Conservation (phyloP, 2,329 filamentous ascomycete genomes). For the Neopestalotiopsis sp. region DNA sequence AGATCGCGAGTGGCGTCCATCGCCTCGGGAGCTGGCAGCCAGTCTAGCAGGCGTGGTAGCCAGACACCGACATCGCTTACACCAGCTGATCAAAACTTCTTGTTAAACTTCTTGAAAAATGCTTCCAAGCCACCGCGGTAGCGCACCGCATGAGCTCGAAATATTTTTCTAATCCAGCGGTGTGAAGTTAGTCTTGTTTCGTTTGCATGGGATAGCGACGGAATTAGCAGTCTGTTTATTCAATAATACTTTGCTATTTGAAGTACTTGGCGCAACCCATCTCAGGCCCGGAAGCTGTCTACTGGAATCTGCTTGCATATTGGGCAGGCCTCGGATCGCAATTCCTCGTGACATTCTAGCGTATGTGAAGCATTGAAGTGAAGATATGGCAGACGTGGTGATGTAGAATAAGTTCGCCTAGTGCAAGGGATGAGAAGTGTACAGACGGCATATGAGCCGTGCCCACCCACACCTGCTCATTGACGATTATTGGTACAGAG, state of each 20-base stretch:
- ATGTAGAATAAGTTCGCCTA: too few species aligned
- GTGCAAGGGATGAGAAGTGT: too few species aligned
- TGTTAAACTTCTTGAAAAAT: slow-evolving; percentile 75
- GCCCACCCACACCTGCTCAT: too few species aligned
- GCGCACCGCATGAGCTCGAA: background rate
- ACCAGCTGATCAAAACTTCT: slow-evolving; percentile 74
- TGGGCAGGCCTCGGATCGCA: background rate
- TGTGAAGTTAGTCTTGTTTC: background rate
- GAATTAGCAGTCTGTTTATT: background rate
- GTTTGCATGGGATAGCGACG: background rate
- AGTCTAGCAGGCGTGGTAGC: slow-evolving; percentile 46
- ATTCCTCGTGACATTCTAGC: background rate
- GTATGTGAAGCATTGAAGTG: too few species aligned
- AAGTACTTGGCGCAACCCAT: background rate
- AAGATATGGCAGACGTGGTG: too few species aligned
- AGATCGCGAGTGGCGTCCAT: slow-evolving; percentile 49
- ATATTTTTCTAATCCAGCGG: background rate
- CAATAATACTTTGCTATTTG: background rate
- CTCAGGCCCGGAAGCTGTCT: background rate
- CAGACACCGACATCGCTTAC: slow-evolving; percentile 59
- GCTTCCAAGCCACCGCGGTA: slow-evolving; percentile 40
- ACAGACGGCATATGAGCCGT: too few species aligned
- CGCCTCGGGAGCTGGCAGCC: slow-evolving; percentile 42
- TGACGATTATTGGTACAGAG: too few species aligned
- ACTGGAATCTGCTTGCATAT: background rate